Evolutionary conservation across 2,329 filamentous ascomycete species (phyloP).

Genomic region (Fusarium sublunatum): DNA sequence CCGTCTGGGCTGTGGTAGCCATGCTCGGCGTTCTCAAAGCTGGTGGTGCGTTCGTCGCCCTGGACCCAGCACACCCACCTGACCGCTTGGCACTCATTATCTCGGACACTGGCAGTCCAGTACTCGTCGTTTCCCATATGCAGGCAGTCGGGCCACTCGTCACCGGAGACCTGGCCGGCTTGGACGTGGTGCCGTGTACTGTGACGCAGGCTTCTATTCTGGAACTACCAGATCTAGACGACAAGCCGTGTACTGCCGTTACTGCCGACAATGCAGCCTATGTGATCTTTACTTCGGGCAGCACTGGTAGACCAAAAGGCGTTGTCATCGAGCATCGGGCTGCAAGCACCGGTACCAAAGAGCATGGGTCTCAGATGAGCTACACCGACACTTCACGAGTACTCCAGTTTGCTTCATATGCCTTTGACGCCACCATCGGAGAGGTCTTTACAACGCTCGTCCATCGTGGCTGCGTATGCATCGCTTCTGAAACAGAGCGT

Average conservation of each 20-base stretch:
- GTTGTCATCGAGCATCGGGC: constrained; percentile 56
- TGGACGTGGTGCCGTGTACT: neutral
- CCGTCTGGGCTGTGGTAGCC: constrained; percentile 31
- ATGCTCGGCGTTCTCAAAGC: constrained; percentile 45
- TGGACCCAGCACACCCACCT: constrained; percentile 5
- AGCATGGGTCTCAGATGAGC: constrained; percentile 9
- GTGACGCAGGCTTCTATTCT: constrained; percentile 3
- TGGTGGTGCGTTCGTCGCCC: constrained; percentile 43
- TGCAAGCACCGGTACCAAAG: neutral
- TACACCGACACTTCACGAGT: constrained; percentile 12
- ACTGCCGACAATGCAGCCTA: constrained; percentile 3
- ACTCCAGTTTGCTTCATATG: constrained; percentile 32
- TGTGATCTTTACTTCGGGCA: constrained; percentile 65
- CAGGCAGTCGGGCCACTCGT: neutral
- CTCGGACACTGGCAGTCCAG: constrained; percentile 7
- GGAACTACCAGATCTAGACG: neutral
- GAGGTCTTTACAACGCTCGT: constrained; percentile 21
- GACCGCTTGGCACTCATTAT: neutral
- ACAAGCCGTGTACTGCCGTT: neutral
- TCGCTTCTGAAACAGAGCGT: constrained; percentile 14
- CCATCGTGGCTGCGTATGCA: constrained; percentile 20
- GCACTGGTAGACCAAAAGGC: constrained; percentile 65
- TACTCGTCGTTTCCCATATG: constrained; percentile 4
- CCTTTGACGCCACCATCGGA: constrained; percentile 24
- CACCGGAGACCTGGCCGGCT: constrained; percentile 1